These are phyloP conservation scores for Debaryomyces coudertii DNA, from an alignment of 1,139 yeast species.

Conservation along the genomic window DNA sequence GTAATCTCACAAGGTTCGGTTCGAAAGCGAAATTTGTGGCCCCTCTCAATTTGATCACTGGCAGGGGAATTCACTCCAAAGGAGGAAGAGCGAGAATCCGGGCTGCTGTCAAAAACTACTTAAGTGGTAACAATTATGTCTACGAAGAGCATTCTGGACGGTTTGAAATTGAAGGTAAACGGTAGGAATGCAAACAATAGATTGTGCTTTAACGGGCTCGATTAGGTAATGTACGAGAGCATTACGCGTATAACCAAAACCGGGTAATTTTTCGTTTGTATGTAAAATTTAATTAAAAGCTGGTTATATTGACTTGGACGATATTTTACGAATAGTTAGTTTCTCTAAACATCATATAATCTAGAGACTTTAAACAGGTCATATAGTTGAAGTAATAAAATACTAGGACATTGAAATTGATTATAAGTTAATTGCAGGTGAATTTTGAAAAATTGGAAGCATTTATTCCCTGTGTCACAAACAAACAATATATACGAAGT, in stretches of 20 bases:
- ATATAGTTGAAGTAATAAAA: background rate
- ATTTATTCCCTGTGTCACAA: slow-evolving; percentile 7
- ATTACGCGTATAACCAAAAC: slow-evolving; percentile 3
- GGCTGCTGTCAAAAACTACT: slow-evolving; percentile 37
- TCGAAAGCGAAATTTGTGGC: slow-evolving; percentile 34
- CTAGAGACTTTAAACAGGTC: background rate
- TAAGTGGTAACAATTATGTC: slow-evolving; percentile 36
- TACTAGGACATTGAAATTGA: background rate
- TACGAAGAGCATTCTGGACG: slow-evolving; percentile 50
- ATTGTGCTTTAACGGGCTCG: background rate
- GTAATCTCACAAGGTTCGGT: slow-evolving; percentile 35
- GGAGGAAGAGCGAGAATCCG: slow-evolving; percentile 54
- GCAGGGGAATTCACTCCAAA: slow-evolving; percentile 64
- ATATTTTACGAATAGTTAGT: slow-evolving; percentile 2
- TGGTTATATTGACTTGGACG: slow-evolving; percentile 1
- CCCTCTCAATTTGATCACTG: slow-evolving; percentile 53
- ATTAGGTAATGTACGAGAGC: slow-evolving; percentile 6
- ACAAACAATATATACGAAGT: slow-evolving; percentile 4
- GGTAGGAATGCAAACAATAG: slow-evolving; percentile 4
- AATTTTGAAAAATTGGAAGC: slow-evolving; percentile 4
- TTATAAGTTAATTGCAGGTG: background rate
- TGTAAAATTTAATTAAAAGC: slow-evolving; percentile 3
- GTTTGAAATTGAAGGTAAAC: slow-evolving; percentile 46
- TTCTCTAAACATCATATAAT: background rate
- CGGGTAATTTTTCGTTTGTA: slow-evolving; percentile 6